Evolutionary conservation across 371 early-diverging fungal species (phyloP).

Genomic region (Mortierella sp.): DNA sequence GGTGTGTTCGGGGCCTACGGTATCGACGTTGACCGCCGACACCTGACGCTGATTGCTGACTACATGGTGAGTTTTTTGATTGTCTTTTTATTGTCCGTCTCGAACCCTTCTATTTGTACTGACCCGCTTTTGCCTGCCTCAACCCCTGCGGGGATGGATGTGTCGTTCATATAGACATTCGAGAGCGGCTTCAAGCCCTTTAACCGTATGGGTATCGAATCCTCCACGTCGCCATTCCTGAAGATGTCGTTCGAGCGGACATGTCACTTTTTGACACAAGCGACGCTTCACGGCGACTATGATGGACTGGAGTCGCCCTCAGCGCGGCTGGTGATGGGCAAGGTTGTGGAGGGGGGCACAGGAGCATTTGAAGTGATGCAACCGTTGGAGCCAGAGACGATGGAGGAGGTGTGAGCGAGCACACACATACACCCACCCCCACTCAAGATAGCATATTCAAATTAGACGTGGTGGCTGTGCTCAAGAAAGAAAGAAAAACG

Average conservation of each 20-base stretch:
- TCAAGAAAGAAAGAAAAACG: no score
- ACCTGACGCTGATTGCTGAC: slow-evolving; percentile 98
- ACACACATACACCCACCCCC: not conserved
- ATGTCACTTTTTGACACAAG: slow-evolving; percentile 91
- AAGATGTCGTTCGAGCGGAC: slow-evolving; percentile 99
- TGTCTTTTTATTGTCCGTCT: slow-evolving; percentile 7
- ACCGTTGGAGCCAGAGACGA: slow-evolving; percentile 55
- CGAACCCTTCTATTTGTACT: no score
- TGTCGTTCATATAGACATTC: slow-evolving; percentile 77
- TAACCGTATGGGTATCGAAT: slow-evolving; percentile 93
- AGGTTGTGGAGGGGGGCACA: slow-evolving; percentile 94
- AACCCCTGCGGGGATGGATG: no score
- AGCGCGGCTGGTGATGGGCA: slow-evolving; percentile 93
- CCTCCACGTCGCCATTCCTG: slow-evolving; percentile 93
- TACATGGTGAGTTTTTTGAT: slow-evolving; percentile 84
- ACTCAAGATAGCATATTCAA: not conserved
- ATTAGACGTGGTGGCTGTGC: no score
- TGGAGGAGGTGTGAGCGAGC: slow-evolving; percentile 12
- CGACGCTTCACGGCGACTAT: slow-evolving; percentile 89
- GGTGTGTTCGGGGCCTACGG: slow-evolving; percentile 98
- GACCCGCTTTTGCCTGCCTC: no score
- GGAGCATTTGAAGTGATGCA: slow-evolving; percentile 92
- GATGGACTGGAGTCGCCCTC: slow-evolving; percentile 93
- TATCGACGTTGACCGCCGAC: slow-evolving; percentile 96
- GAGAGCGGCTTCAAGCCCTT: slow-evolving; percentile 98